Base-by-base conservation (phyloP, 139 green algal species). In the Gonium pectorale region DNA sequence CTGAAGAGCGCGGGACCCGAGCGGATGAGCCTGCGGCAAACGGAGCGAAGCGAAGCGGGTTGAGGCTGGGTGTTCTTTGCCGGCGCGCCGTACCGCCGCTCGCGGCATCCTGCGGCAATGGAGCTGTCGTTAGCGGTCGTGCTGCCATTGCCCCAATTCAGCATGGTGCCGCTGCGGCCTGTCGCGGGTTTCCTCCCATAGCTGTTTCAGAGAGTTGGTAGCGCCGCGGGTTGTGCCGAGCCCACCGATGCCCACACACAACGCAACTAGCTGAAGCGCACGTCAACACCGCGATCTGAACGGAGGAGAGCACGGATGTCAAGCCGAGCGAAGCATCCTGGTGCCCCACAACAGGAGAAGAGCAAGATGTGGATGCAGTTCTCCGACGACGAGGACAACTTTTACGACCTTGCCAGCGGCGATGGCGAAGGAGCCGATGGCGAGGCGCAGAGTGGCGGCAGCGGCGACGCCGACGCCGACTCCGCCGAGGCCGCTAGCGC, bases 281-380 rank as follows among this genome's bases (percentile, higher is more conserved):
- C n/a, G n/a, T n/a, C n/a, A n/a, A n/a, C n/a, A n/a, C n/a, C n/a
- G n/a, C n/a, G n/a, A n/a, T n/a, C n/a, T n/a, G 17, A 59, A 59
- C 13, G 49, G 49, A 13, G 17, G 15, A 17, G 13, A 26, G 49
- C 17, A 59, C 49, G 49, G 49, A 59, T 56, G n/a, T 27, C 49
- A 56, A 26, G 56, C 59, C 71, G 75, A 82, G 11, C 59, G n/a
- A n/a, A n/a, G n/a, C n/a, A n/a, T n/a, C n/a, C n/a, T n/a, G n/a
- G n/a, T n/a, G n/a, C n/a, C n/a, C n/a, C n/a, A n/a, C n/a, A n/a
- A n/a, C n/a, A n/a, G n/a, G n/a, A n/a, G n/a, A 82, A 82, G 56
- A 82, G 60, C 75, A 82, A 82, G 75, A 82, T 82, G 75, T 82
- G 75, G 75, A 15, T 82, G 27, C 59, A 82, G 19, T 4, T 82